phyloP scores from a whole-genome alignment of 2,329 filamentous ascomycete genomes.

The Talaromyces sp. region DNA sequence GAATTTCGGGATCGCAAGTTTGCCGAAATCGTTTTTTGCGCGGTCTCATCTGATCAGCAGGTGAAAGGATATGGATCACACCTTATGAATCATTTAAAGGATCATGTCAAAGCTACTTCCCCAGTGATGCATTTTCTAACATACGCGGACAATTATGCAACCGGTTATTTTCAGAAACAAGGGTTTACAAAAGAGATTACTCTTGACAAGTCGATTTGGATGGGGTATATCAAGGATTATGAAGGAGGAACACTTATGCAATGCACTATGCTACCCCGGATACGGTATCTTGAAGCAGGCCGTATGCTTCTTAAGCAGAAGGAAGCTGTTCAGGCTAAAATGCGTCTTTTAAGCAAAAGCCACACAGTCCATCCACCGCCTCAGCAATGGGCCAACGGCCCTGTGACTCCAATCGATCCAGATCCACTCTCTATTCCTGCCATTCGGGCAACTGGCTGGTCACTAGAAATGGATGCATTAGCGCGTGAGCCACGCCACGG shows the following conservation, averaged over 20 bases:
- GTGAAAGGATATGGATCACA: conserved; percentile 98
- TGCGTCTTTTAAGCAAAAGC: conserved; percentile 80
- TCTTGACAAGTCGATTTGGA: conserved; percentile 83
- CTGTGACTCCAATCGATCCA: conserved; percentile 68
- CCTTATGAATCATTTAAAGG: conserved; percentile 94
- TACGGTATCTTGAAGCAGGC: conserved; percentile 87
- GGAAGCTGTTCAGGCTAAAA: conserved; percentile 90
- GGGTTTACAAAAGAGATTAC: conserved; percentile 99
- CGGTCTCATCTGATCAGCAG: conserved; percentile 94
- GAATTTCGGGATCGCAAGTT: conserved; percentile 89
- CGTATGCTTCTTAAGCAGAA: conserved; percentile 97
- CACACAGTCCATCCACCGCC: conserved; percentile 83
- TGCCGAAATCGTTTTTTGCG: conserved; percentile 97
- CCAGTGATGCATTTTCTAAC: conserved; percentile 98
- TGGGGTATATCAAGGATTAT: conserved; percentile 99
- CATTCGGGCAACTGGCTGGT: conserved; percentile 90
- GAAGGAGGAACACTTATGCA: conserved; percentile 99
- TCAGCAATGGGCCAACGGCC: conserved; percentile 72
- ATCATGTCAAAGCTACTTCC: conserved; percentile 95
- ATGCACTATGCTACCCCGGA: conserved; percentile 91
- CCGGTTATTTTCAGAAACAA: conserved; percentile 98
- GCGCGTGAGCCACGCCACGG: conserved; percentile 91
- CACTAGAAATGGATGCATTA: conserved; percentile 93
- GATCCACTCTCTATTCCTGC: conserved; percentile 81
- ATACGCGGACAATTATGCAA: conserved; percentile 98